Base-by-base conservation (phyloP, 768 basidiomycete genomes). In the Leccinum obscurum region DNA sequence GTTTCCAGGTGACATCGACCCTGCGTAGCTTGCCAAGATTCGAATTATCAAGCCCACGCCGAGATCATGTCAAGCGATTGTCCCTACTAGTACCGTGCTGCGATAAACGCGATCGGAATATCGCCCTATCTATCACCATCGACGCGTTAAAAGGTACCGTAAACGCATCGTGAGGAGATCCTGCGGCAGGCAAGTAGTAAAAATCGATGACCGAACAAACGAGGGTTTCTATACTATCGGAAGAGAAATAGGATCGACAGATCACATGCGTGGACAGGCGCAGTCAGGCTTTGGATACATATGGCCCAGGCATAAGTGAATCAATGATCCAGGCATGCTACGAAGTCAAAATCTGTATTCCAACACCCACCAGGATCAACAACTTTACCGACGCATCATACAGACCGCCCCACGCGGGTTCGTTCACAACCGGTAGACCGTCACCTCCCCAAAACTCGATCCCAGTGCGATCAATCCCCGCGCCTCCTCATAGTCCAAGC, bases 401-500 rank as follows among this genome's bases (percentile, higher is more conserved):
- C 62, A 28, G n/a, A 30, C n/a, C n/a, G 34, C 28, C 20, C 32
- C 35, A 34, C 50, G 35, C 26, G 30, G 10, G 13, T n/a, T 32
- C 24, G 41, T 32, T 72, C 51, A 72, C 50, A 72, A 48, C 14
- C 60, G 62, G 49, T 64, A 69, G 48, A 86, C 67, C 22, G 75
- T 74, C 14, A 86, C 74, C 49, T 68, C 59, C 15, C 86, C 86
- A 59, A 74, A 77, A 57, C 76, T 78, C 44, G 82, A 80, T 5
- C 82, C 85, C 22, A 87, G 62, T 6, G 76, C 85, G 55, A 87
- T 72, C 60, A 81, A 74, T 5, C 86, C 86, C 50, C 72, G 64
- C 41, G 76, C 77, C 68, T 88, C 86, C 57, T 85, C 84, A 63
- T 88, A 88, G 69, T 86, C 86, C 60, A 88, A 65, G 50, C 83